phyloP scores from a whole-genome alignment of 257 asterid genomes.

The Scutellaria galericulata region DNA sequence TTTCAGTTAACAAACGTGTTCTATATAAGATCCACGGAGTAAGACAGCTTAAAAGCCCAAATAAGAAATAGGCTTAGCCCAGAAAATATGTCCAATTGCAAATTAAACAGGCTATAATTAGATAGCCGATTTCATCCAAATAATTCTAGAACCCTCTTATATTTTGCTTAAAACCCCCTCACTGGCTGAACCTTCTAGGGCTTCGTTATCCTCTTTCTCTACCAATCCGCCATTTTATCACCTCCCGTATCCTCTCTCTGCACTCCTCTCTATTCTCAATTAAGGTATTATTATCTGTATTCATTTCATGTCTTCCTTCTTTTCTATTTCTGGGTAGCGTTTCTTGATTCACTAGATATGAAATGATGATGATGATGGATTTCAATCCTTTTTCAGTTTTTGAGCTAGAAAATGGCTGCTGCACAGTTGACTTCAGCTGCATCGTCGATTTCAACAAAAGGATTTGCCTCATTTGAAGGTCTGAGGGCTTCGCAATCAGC shows the following conservation, averaged over 20 bases:
- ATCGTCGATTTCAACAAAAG: constrained; percentile 70
- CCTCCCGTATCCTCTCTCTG: neutral
- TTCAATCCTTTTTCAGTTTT: constrained; percentile 11
- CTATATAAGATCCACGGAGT: no score
- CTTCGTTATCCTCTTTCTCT: constrained; percentile 53
- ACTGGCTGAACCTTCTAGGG: constrained; percentile 60
- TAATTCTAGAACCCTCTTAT: constrained; percentile 55
- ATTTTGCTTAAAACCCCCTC: constrained; percentile 41
- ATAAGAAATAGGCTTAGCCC: neutral
- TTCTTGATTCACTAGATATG: neutral
- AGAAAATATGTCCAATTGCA: neutral
- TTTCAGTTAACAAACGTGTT: neutral
- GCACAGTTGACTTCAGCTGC: constrained; percentile 70
- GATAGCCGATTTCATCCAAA: constrained; percentile 15
- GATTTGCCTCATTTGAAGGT: constrained; percentile 81
- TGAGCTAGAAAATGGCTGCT: constrained; percentile 70
- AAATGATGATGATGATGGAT: neutral
- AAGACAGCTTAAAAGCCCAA: neutral
- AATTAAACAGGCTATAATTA: neutral
- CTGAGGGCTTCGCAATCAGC: constrained; percentile 60
- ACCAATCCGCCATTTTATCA: constrained; percentile 18
- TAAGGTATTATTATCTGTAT: neutral
- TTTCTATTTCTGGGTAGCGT: no score
- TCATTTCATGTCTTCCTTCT: neutral
- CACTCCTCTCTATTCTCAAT: neutral